These are phyloP conservation scores for Microsporum ferrugineum DNA, from an alignment of 2,329 filamentous ascomycete genomes.

Conservation along the genomic window DNA sequence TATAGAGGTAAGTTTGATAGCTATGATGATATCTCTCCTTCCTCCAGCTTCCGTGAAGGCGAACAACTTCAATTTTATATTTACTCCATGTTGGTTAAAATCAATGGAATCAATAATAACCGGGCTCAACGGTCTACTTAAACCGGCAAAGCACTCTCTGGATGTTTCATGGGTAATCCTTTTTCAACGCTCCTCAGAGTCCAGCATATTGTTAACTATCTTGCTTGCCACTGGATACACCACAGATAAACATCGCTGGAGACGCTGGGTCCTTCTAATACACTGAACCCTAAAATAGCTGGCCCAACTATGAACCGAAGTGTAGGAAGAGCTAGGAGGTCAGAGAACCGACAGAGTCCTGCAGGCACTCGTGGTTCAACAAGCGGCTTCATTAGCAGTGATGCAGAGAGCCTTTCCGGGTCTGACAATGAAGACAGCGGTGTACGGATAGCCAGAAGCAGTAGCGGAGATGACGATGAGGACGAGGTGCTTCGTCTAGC, in stretches of 20 bases:
- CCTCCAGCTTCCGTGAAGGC: not conserved
- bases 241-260: not conserved
- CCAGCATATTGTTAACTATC: not conserved
- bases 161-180: not conserved
- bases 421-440: not conserved
- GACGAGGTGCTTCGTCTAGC: conserved; percentile 10
- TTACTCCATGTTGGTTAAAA: not conserved
- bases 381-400: not conserved
- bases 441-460: not conserved
- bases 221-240: not conserved
- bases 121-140: not conserved
- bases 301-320: not conserved
- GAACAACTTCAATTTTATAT: conserved; percentile 2
- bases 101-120: not conserved
- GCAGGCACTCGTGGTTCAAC: not conserved
- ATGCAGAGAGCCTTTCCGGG: not conserved
- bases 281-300: not conserved
- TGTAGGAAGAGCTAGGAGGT: not conserved
- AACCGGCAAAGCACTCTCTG: no score
- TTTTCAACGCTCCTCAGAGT: not conserved
- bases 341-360: not conserved
- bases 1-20: not conserved
- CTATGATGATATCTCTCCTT: not conserved
- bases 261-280: not conserved
- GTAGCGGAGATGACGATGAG: conserved; percentile 1